Percentiles rank a stretch among this genome's conserved stretches.
These are phyloP conservation scores for Nothophaeocryptopus gaeumannii DNA, from an alignment of 2,329 filamentous ascomycete species.

Conservation along the genomic window DNA sequence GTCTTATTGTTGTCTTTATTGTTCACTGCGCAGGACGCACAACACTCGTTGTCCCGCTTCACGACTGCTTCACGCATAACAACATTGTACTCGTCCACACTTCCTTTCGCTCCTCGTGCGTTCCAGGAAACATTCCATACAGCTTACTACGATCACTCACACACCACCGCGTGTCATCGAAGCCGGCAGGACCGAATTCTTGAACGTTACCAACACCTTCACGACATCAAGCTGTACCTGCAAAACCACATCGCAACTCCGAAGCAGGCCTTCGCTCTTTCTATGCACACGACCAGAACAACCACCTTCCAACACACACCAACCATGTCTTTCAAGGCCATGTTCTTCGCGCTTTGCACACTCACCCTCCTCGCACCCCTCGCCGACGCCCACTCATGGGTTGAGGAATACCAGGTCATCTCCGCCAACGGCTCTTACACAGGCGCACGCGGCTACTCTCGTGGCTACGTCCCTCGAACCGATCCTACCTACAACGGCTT, in stretches of 20 bases:
- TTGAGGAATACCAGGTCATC: conserved; percentile 72
- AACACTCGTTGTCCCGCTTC: conserved; percentile 14
- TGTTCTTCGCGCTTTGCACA: conserved; percentile 14
- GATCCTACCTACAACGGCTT: conserved; percentile 56
- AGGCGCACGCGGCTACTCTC: conserved; percentile 69
- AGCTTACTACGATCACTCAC: conserved; percentile 6
- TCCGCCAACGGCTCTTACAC: conserved; percentile 70
- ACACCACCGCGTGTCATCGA: conserved; percentile 7
- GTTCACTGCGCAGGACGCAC: conserved; percentile 19
- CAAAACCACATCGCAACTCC: conserved; percentile 8
- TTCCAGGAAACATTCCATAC: conserved; percentile 8
- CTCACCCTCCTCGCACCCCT: conserved; percentile 27
- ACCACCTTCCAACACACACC: conserved; percentile 3
- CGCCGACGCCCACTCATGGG: conserved; percentile 69
- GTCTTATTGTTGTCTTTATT: conserved; percentile 18
- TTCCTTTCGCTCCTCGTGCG: conserved; percentile 8
- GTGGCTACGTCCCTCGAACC: conserved; percentile 63
- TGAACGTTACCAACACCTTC: conserved; percentile 18
- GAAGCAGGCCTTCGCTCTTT: conserved; percentile 21
- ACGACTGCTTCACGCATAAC: conserved; percentile 8
- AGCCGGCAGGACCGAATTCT: conserved; percentile 20
- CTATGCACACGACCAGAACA: conserved; percentile 8
- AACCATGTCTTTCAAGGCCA: conserved; percentile 14
- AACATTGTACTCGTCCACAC: conserved; percentile 6
- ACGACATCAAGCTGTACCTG: conserved; percentile 14